A percentile compares a stretch with the other conserved stretches of the same genome.
Conservation (phyloP, 192 early-diverging fungal genomes). For the Podila horticola region DNA sequence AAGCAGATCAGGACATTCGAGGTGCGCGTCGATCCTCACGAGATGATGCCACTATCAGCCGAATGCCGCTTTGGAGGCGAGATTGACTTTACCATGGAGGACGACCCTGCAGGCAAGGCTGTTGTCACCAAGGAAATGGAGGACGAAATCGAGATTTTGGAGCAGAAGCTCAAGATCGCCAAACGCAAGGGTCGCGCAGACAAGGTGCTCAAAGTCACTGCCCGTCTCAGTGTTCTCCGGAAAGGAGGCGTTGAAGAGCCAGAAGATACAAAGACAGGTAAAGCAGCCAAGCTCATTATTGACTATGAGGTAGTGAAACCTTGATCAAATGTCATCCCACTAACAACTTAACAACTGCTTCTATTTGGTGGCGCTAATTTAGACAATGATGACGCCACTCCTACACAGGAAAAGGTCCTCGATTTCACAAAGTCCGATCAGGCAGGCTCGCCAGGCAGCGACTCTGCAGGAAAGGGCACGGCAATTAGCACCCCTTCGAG, state of each 20-base stretch:
- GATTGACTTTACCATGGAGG: constrained; percentile 72
- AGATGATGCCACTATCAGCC: constrained; percentile 56
- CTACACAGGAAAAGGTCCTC: constrained; percentile 38
- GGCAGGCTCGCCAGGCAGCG: constrained; percentile 17
- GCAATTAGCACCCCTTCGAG: constrained; percentile 6
- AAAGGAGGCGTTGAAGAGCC: constrained; percentile 36
- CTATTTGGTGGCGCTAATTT: not conserved
- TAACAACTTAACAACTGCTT: not conserved
- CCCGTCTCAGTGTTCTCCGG: constrained; percentile 81
- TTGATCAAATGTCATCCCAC: not conserved
- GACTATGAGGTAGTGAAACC: no score
- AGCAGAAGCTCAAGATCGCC: constrained; percentile 98
- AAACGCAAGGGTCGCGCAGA: constrained; percentile 87
- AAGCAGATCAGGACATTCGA: constrained; percentile 84
- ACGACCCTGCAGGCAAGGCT: constrained; percentile 63
- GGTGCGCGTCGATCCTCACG: constrained; percentile 76
- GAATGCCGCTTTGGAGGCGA: constrained; percentile 64
- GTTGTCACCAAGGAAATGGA: constrained; percentile 77
- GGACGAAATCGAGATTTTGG: constrained; percentile 95
- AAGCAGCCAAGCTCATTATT: no score
- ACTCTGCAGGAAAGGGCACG: constrained; percentile 30
- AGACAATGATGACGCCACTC: constrained; percentile 27
- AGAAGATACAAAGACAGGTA: constrained; percentile 20
- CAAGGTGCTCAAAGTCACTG: constrained; percentile 85
- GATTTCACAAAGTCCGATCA: constrained; percentile 22